Evolutionary conservation across 176 grass and related monocot genomes (phyloP), one percentile per base, ranked within the genome.

Genomic region (Triticum dicoccoides): DNA sequence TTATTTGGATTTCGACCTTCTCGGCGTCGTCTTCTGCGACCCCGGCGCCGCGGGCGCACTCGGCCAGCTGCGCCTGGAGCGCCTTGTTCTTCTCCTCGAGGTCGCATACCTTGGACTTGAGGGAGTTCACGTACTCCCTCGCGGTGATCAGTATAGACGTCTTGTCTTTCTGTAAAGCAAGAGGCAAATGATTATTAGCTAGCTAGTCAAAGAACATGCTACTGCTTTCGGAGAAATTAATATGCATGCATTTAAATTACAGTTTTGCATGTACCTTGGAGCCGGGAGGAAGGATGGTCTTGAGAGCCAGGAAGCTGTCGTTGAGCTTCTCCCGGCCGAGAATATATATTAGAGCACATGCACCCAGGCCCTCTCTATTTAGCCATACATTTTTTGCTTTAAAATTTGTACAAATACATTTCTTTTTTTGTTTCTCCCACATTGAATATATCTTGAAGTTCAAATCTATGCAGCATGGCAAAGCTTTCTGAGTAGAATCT

Each of bases 241-340:
- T 4, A 63, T 63, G 23, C 10, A 64, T 29, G 3, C 4, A 18
- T 21, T 52, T 0, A 52, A 52, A 52, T 17, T 17, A 52, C 17
- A 14, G 9, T 42, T 42, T 10, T 10, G 2, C 24, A 25, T 52
- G 49, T 52, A 15, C 47, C 47, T 14, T 51, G 59, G 87, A 78
- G 37, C 92, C 83, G 0, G 85, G 87, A 9, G 97, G 97, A 34
- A 99, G 90, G 33, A 99, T 78, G 82, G 78, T 23, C 42, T 56
- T 94, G 85, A 99, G 93, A 4, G 90, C 89, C 49, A 89, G 66
- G 84, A 99, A 99, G 80, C 90, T 91, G 20, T 96, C 94, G 49
- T 99, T 99, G 71, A 99, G 88, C 24, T 25, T 25, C 24, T 25
- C 24, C 24, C 24, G 24, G 24, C 24, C 24, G 24, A 25, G 24